Base-by-base conservation (phyloP, 1,139 yeast genomes). In the Nakaseomyces delphensis region DNA sequence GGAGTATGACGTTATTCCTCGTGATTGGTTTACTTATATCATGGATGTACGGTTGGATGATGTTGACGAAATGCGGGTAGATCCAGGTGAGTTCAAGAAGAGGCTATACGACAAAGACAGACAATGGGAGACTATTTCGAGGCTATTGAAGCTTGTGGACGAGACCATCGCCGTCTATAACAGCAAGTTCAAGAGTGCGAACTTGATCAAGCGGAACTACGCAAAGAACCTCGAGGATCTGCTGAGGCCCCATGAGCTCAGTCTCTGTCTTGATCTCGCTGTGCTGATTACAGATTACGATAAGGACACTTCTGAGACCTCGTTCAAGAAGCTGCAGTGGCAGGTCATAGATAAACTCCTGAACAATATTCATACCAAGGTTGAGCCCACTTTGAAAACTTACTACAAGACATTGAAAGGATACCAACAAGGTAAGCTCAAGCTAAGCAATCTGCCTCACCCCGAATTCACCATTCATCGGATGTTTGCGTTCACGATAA, bases 131-230 rank as follows among this genome's bases (percentile, higher is more conserved):
- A 31, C 56, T 6, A 38, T 62, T 16, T 43, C 44, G 10, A 49
- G 52, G 4, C 41, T 59, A 19, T 47, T 49, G 16, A 39, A 38
- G 7, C 42, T 60, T 1, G 38, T 54, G 2, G 40, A 55, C 8
- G 69, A 66, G 42, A 69, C 80, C 11, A 56, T 69, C 10, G 65
- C 65, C 16, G 74, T 78, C 0, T 76, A 77, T 51, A 67, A 69
- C 43, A 71, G 68, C 46, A 67, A 71, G 42, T 54, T 75, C 41
- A 67, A 62, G 16, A 54, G 51, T 18, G 57, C 61, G 0, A 48
- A 48, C 18, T 53, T 59, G 0, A 61, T 57, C 24, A 1, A 44
- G 47, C 4, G 48, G 58, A 2, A 47, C 66, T 33, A 33, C n/a
- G 45, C 57, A 21, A 44, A 44, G 1, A 44, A 55, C 1, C 48